phyloP scores from a whole-genome alignment of 176 grass and related monocot genomes.

The Rhynchospora breviuscula region DNA sequence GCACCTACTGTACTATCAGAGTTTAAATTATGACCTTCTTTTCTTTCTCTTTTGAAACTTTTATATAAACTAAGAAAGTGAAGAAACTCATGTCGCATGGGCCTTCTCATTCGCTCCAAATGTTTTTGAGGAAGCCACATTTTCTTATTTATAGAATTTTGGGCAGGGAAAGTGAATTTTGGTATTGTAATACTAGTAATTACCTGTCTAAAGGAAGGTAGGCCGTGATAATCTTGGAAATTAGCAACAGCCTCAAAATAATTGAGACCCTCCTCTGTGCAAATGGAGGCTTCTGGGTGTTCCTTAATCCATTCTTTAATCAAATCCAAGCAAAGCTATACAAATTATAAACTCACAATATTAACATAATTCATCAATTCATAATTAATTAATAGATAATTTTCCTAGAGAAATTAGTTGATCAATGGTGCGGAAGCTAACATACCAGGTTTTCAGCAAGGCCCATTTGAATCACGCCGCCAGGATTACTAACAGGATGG shows the following conservation, averaged over 20 bases:
- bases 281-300: conserved; percentile 87
- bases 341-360: neutral
- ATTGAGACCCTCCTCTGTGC: conserved; percentile 45
- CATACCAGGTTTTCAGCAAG: conserved; percentile 76
- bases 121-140: neutral
- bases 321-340: conserved; percentile 64
- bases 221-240: conserved; percentile 94
- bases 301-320: conserved; percentile 64
- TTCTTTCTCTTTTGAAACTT: no score
- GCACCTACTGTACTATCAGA: neutral
- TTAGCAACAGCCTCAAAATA: conserved; percentile 64
- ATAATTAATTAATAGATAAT: no score
- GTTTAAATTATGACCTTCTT: neutral
- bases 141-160: neutral
- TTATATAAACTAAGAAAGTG: neutral
- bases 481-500: conserved; percentile 38
- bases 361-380: neutral
- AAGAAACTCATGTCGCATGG: neutral
- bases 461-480: conserved; percentile 89
- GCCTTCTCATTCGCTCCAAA: neutral
- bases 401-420: neutral
- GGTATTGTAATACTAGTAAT: neutral
- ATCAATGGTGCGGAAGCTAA: neutral
- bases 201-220: conserved; percentile 66
- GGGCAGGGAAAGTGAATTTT: neutral